Percentiles rank a stretch among this genome's conserved stretches.
phyloP scores from a whole-genome alignment of 2,329 filamentous ascomycete species.

The Diaporthe australafricana region DNA sequence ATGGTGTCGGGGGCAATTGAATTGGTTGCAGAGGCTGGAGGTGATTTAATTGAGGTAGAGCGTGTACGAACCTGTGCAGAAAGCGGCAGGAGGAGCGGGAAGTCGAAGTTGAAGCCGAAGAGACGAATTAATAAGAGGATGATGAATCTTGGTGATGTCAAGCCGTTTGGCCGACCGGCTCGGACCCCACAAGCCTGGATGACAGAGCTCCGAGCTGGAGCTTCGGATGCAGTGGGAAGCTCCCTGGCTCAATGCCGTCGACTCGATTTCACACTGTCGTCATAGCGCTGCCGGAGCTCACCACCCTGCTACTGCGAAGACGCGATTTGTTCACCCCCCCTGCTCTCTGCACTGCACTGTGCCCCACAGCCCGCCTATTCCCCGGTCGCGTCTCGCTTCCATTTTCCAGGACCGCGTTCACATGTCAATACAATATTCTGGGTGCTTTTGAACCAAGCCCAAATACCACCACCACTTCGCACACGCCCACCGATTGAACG shows the following conservation, averaged over 20 bases:
- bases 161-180: conserved; percentile 24
- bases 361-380: background rate
- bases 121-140: conserved; percentile 11
- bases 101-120: background rate
- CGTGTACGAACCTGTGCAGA: conserved; percentile 27
- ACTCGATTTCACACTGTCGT: conserved; percentile 25
- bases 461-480: background rate
- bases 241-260: conserved; percentile 7
- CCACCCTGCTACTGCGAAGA: background rate
- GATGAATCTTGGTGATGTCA: conserved; percentile 30
- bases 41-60: conserved; percentile 10
- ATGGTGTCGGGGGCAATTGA: background rate
- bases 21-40: conserved; percentile 4
- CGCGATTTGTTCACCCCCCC: background rate
- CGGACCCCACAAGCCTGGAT: conserved; percentile 16
- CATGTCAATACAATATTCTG: conserved; percentile 8
- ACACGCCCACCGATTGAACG: background rate
- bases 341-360: background rate
- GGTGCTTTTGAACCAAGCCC: background rate
- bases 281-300: conserved; percentile 15
- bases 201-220: conserved; percentile 2
- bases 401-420: conserved; percentile 29
- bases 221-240: conserved; percentile 38
- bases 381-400: conserved; percentile 21
- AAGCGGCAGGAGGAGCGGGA: background rate